Conservation (phyloP, 148 eudicot species). For the Fagopyrum homotropicum region DNA sequence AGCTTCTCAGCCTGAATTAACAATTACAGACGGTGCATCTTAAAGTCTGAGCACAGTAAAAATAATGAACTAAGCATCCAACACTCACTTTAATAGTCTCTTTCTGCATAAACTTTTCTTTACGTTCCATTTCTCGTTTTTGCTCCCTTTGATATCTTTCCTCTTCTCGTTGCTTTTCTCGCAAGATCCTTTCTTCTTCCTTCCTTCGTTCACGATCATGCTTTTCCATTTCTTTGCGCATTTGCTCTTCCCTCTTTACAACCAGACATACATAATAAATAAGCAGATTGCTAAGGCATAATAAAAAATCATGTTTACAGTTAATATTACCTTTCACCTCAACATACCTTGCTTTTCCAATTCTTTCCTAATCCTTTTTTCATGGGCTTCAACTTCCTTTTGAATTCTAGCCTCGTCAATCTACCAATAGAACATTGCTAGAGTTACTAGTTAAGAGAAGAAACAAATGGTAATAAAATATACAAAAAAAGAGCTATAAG, state of each 20-base stretch:
- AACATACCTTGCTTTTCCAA: conserved; percentile 81
- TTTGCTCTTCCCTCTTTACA: conserved; percentile 77
- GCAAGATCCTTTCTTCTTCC: conserved; percentile 82
- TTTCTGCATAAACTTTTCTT: conserved; percentile 69
- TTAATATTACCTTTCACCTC: conserved; percentile 56
- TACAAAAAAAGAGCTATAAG: background rate
- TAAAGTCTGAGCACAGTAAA: background rate
- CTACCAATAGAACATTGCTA: conserved; percentile 23
- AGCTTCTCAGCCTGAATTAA: conserved; percentile 60
- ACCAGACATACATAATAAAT: conserved; percentile 16
- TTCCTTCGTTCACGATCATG: conserved; percentile 80
- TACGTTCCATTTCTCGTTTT: conserved; percentile 87
- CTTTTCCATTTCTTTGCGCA: conserved; percentile 89
- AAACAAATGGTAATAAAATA: background rate
- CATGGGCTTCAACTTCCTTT: conserved; percentile 78
- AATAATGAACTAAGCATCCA: background rate
- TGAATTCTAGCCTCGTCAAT: conserved; percentile 74
- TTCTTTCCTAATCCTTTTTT: conserved; percentile 79
- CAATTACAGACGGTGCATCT: conserved; percentile 2
- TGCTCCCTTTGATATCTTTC: conserved; percentile 79
- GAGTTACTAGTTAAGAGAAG: background rate
- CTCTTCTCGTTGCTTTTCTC: conserved; percentile 87
- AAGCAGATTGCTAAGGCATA: background rate
- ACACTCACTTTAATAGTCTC: conserved; percentile 66
- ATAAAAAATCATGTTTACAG: background rate